Conservation (phyloP, 2,329 filamentous ascomycete species). For the Colletotrichum horii region DNA sequence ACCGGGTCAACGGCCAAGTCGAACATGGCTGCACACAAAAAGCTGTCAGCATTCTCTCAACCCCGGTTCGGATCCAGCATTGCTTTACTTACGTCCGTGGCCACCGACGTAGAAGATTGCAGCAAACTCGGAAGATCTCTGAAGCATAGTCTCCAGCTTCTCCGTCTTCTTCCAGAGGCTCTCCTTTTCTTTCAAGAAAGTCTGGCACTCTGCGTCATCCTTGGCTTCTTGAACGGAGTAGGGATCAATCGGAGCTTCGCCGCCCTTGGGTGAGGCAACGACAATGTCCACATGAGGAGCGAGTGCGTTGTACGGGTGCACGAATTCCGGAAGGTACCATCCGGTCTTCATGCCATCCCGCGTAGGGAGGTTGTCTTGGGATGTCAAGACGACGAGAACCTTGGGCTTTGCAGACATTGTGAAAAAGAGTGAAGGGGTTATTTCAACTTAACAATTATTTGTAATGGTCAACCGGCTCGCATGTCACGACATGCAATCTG, state of each 20-base stretch:
- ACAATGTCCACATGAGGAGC: neutral
- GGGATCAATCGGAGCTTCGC: neutral
- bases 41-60: neutral
- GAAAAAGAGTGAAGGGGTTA: fast-evolving
- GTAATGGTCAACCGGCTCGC: neutral
- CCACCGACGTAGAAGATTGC: neutral
- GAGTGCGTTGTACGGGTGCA: neutral
- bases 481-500: neutral
- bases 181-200: neutral
- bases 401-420: neutral
- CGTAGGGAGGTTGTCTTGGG: neutral
- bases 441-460: fast-evolving
- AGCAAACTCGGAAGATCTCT: neutral
- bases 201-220: neutral
- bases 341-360: neutral
- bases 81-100: neutral
- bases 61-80: neutral
- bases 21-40: neutral
- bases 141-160: neutral
- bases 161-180: neutral
- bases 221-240: neutral
- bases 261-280: neutral
- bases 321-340: neutral
- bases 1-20: neutral
- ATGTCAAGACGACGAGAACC: neutral